Evolutionary conservation across 2,329 filamentous ascomycete species (phyloP).

Genomic region (Myotisia sp.): DNA sequence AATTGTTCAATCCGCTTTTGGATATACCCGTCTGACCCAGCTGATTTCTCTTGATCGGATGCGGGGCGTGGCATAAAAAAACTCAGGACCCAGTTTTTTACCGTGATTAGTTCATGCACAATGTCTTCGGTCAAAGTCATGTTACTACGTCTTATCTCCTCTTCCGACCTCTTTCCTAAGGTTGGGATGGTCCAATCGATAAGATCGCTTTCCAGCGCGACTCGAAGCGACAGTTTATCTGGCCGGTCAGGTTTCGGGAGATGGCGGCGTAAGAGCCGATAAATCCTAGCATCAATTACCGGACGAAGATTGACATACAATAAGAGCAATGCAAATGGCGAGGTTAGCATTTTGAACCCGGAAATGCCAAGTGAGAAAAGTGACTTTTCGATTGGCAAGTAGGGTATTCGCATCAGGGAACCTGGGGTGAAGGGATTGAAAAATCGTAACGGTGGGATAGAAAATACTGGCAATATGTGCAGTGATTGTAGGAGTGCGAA

Average conservation of each 20-base stretch:
- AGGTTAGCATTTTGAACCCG: constrained; percentile 17
- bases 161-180: constrained; percentile 26
- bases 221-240: constrained; percentile 29
- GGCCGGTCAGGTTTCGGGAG: constrained; percentile 29
- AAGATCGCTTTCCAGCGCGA: constrained; percentile 30
- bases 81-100: constrained; percentile 22
- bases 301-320: constrained; percentile 25
- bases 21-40: constrained; percentile 13
- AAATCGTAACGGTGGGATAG: constrained; percentile 20
- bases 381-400: constrained; percentile 19
- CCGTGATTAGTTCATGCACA: constrained; percentile 21
- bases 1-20: constrained; percentile 20
- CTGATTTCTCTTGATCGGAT: constrained; percentile 10
- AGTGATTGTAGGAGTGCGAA: constrained; percentile 31
- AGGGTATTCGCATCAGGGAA: constrained; percentile 23
- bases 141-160: constrained; percentile 25
- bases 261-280: constrained; percentile 26
- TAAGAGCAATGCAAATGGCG: constrained; percentile 25
- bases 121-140: constrained; percentile 26
- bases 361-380: constrained; percentile 17
- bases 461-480: constrained; percentile 23
- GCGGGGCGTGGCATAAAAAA: constrained; percentile 16
- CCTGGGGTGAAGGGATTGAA: constrained; percentile 25
- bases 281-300: constrained; percentile 26
- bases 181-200: constrained; percentile 31